These are phyloP conservation scores for Angomonas ambiguus DNA, from an alignment of 208 protist genomes.

Conservation along the genomic window DNA sequence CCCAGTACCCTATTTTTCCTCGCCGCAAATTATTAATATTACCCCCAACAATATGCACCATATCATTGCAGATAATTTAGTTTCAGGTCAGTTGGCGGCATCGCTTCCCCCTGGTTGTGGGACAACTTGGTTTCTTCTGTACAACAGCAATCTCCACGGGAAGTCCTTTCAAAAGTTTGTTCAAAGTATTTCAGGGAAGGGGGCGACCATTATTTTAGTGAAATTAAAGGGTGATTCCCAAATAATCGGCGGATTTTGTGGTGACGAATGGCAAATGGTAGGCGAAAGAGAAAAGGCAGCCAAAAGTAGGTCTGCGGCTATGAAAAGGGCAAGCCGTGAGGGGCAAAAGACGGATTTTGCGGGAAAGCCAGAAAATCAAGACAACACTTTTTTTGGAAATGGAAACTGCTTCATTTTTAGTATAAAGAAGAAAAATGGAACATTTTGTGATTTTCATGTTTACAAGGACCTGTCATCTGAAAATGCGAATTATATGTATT, in stretches of 20 bases:
- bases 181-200: constrained; percentile 31
- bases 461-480: constrained; percentile 28
- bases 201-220: constrained; percentile 48
- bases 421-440: not conserved
- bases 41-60: not conserved
- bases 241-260: constrained; percentile 60
- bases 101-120: constrained; percentile 20
- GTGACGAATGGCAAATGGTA: constrained; percentile 52
- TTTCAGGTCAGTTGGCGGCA: constrained; percentile 14
- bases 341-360: constrained; percentile 17
- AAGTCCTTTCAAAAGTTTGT: constrained; percentile 63
- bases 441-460: constrained; percentile 15
- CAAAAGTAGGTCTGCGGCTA: constrained; percentile 38
- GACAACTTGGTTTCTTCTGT: constrained; percentile 55
- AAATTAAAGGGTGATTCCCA: constrained; percentile 24
- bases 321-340: constrained; percentile 34
- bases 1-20: too few relatives aligned
- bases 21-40: not conserved
- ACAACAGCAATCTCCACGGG: constrained; percentile 49
- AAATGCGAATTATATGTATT: constrained; percentile 79
- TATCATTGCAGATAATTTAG: not conserved
- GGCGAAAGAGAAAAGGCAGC: constrained; percentile 39
- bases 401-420: constrained; percentile 60
- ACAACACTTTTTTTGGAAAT: constrained; percentile 58
- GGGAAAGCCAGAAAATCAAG: constrained; percentile 27